Evolutionary conservation across 495 filamentous ascomycete species (phyloP), one percentile per base, ranked within the genome.

Genomic region (Hypomontagnella monticulosa): DNA sequence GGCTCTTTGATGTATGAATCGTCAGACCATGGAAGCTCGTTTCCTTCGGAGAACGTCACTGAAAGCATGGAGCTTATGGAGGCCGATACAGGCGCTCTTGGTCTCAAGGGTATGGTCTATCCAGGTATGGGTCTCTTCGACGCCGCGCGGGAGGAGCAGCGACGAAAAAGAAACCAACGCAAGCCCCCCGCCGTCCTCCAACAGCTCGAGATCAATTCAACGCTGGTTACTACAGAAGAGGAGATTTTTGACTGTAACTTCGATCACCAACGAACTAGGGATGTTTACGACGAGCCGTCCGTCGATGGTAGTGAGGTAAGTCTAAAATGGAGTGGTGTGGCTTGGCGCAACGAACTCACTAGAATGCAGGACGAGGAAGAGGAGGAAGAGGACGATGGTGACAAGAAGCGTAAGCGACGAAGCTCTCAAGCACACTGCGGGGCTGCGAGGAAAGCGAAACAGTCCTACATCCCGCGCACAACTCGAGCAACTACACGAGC

Each of bases 61-160:
- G 76, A 77, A 18, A 41, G 59, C 16, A 67, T 57, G 0, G 75
- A 78, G 20, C 58, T 63, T 0, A 41, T 43, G 3, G 75, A 76
- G 14, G 70, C 70, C 11, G 78, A 75, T 53, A 75, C 71, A 34
- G 76, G 79, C 20, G 50, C 63, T 53, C 75, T 74, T 49, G 80
- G 80, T 70, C 79, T 97, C 59, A 97, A 96, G 74, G 93, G 93
- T 0, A 75, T 91, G 6, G 72, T 84, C 44, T 96, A 86, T 82
- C 90, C 90, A 3, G 93, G 93, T 7, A 97, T 97, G 93, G 86
- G 88, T 52, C 76, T 94, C 15, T 96, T 96, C 69, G 93, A 97
- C 71, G 89, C 92, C 9, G 93, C 93, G 6, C 91, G 87, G 1
- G 81, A 86, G 52, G 84, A 89, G 46, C 89, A 90, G 80, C 88